Evolutionary conservation across 2,329 filamentous ascomycete species (phyloP).

Genomic region (Aspergillus sp.): DNA sequence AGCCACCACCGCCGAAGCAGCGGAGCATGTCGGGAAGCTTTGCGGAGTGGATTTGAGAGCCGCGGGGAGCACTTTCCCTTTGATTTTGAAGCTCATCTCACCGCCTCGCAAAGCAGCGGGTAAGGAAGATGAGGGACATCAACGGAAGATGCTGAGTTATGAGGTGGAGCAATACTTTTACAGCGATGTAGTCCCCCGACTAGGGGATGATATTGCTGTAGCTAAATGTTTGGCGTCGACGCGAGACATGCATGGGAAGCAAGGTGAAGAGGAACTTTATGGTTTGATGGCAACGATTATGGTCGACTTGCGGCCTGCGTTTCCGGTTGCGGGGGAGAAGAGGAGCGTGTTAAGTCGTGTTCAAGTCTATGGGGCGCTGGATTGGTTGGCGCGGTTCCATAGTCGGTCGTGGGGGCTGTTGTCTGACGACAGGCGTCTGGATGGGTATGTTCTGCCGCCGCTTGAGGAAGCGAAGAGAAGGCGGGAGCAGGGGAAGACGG

Average conservation of each 20-base stretch:
- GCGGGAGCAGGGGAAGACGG: conserved; percentile 21
- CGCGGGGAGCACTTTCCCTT: conserved; percentile 25
- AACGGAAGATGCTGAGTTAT: conserved; percentile 68
- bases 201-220: conserved; percentile 51
- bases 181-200: conserved; percentile 53
- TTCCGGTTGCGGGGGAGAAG: conserved; percentile 54
- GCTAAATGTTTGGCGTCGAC: conserved; percentile 55
- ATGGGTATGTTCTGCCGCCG: conserved; percentile 50
- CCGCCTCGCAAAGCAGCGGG: conserved; percentile 45
- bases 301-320: conserved; percentile 57
- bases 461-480: conserved; percentile 53
- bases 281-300: conserved; percentile 58
- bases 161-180: conserved; percentile 70
- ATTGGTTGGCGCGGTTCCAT: conserved; percentile 67
- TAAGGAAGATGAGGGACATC: conserved; percentile 59
- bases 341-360: conserved; percentile 44
- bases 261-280: conserved; percentile 28
- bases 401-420: conserved; percentile 51
- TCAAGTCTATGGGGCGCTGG: conserved; percentile 58
- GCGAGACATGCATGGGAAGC: conserved; percentile 26
- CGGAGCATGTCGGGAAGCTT: conserved; percentile 21
- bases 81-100: conserved; percentile 64
- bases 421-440: conserved; percentile 30
- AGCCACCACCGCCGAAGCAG: conserved; percentile 29
- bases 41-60: conserved; percentile 23